These are phyloP conservation scores for Candida labiduridarum DNA, from an alignment of 1,139 yeast species.

Conservation along the genomic window DNA sequence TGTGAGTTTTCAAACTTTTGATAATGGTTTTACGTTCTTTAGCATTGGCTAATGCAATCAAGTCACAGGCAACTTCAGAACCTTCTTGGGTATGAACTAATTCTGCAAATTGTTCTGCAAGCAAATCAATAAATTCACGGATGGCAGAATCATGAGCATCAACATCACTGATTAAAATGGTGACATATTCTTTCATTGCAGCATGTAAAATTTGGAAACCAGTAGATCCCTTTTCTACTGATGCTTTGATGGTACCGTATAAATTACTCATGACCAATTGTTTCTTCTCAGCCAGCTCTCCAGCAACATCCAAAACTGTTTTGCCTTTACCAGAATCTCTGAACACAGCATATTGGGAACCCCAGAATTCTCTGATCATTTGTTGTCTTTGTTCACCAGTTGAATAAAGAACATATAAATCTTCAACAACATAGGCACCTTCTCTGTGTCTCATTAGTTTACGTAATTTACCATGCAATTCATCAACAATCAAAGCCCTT, in stretches of 20 bases:
- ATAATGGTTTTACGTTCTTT: slow-evolving; percentile 87
- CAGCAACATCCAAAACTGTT: slow-evolving; percentile 65
- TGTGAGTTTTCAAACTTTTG: slow-evolving; percentile 73
- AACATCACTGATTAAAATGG: slow-evolving; percentile 58
- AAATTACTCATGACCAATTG: slow-evolving; percentile 75
- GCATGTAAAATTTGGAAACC: slow-evolving; percentile 97
- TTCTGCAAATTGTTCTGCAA: slow-evolving; percentile 90
- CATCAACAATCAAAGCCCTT: slow-evolving; percentile 73
- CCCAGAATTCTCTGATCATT: slow-evolving; percentile 96
- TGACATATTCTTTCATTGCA: slow-evolving; percentile 87
- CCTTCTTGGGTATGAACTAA: slow-evolving; percentile 96
- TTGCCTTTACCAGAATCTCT: slow-evolving; percentile 71
- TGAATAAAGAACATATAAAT: slow-evolving; percentile 83
- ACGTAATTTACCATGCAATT: slow-evolving; percentile 86
- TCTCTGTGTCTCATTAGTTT: slow-evolving; percentile 95
- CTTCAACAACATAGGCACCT: slow-evolving; percentile 99
- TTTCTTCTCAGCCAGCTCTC: slow-evolving; percentile 80
- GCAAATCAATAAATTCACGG: slow-evolving; percentile 78
- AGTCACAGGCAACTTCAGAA: slow-evolving; percentile 80
- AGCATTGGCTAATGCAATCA: slow-evolving; percentile 83
- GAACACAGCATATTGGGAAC: slow-evolving; percentile 92
- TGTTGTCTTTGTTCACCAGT: slow-evolving; percentile 83
- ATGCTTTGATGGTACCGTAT: slow-evolving; percentile 80
- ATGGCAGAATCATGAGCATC: slow-evolving; percentile 59
- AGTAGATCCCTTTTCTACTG: slow-evolving; percentile 93